These are phyloP conservation scores for Penicillium macrosclerotiorum DNA, from an alignment of 495 filamentous ascomycete species.

Conservation along the genomic window DNA sequence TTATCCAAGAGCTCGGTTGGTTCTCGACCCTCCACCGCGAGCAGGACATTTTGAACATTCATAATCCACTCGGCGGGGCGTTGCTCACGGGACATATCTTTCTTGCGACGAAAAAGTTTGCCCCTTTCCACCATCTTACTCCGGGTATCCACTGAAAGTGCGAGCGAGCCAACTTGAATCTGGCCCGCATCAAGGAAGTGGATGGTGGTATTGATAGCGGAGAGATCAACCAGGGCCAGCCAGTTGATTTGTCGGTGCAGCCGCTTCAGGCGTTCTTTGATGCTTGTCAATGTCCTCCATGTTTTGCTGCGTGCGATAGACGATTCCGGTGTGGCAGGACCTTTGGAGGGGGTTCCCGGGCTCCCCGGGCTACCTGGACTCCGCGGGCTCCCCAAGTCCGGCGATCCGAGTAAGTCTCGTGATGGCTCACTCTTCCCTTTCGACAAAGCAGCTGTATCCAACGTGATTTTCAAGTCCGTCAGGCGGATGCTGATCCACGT, in stretches of 20 bases:
- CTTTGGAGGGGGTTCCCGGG: constrained; percentile 19
- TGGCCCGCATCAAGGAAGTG: constrained; percentile 76
- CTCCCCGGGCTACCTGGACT: background rate
- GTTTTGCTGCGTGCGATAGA: constrained; percentile 58
- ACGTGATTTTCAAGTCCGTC: constrained; percentile 75
- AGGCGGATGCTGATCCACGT: constrained; percentile 94
- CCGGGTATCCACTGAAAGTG: constrained; percentile 84
- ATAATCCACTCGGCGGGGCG: constrained; percentile 93
- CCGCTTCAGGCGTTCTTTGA: constrained; percentile 82
- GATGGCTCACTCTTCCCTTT: constrained; percentile 38
- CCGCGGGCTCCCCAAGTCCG: constrained; percentile 20
- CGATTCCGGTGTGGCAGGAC: constrained; percentile 19
- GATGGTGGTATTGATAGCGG: constrained; percentile 75
- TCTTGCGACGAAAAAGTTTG: constrained; percentile 83
- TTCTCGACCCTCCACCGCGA: constrained; percentile 80
- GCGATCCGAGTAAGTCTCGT: constrained; percentile 18
- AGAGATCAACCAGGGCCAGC: constrained; percentile 85
- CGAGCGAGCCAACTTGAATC: constrained; percentile 79
- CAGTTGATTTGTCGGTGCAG: constrained; percentile 84
- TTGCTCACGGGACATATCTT: constrained; percentile 65
- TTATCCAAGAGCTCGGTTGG: constrained; percentile 88
- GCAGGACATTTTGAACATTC: constrained; percentile 78
- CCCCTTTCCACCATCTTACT: constrained; percentile 88
- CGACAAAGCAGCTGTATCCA: constrained; percentile 65
- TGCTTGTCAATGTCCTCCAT: constrained; percentile 70